phyloP scores from a whole-genome alignment of 2,329 filamentous ascomycete species.

The Nothophoma quercina region DNA sequence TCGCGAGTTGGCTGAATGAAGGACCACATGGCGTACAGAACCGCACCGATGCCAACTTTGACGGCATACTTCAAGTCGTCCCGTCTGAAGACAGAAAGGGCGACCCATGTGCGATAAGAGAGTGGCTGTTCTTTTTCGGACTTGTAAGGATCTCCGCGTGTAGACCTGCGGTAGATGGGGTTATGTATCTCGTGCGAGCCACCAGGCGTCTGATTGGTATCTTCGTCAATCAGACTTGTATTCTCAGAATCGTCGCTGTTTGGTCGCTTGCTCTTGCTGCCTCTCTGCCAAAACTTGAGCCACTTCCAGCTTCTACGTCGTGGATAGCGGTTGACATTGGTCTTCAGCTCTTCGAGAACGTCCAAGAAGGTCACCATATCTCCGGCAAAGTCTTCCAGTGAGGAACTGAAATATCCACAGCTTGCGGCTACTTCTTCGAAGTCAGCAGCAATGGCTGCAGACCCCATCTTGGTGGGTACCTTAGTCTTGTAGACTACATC shows the following conservation, averaged over 20 bases:
- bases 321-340: conserved; percentile 68
- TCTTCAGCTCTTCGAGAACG: conserved; percentile 85
- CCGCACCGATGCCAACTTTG: conserved; percentile 90
- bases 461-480: conserved; percentile 71
- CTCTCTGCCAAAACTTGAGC: conserved; percentile 76
- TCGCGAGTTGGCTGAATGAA: conserved; percentile 82
- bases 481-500: conserved; percentile 81
- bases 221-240: conserved; percentile 35
- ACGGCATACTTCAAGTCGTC: conserved; percentile 81
- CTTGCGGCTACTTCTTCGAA: conserved; percentile 98
- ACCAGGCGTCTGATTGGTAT: conserved; percentile 35
- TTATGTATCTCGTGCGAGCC: conserved; percentile 47
- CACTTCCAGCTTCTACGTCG: conserved; percentile 79
- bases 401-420: conserved; percentile 95
- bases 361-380: conserved; percentile 85
- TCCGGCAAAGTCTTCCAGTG: conserved; percentile 86
- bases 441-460: conserved; percentile 83
- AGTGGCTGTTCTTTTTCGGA: conserved; percentile 42
- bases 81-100: conserved; percentile 64
- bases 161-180: conserved; percentile 41
- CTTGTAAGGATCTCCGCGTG: conserved; percentile 39
- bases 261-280: conserved; percentile 19
- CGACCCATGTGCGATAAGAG: conserved; percentile 62
- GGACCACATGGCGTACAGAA: conserved; percentile 86
- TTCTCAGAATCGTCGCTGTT: conserved; percentile 29